Evolutionary conservation across 176 grass and related monocot genomes (phyloP).

Genomic region (Tillandsia leiboldiana): DNA sequence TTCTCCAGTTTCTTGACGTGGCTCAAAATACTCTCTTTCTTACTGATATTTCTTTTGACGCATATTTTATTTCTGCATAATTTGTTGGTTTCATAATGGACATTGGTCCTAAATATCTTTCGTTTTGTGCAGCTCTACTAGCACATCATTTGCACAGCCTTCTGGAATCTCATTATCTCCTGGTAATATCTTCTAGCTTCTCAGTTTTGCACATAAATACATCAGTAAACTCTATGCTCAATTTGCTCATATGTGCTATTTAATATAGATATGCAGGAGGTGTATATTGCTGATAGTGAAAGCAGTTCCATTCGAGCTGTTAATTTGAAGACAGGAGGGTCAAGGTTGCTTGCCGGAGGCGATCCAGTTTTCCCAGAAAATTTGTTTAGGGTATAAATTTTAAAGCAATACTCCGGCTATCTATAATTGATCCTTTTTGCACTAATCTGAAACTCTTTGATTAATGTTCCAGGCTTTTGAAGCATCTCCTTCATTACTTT

Average conservation of each 20-base stretch:
- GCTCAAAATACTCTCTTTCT: no score
- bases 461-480: neutral
- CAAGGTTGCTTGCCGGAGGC: conserved; percentile 84
- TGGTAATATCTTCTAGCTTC: conserved; percentile 37
- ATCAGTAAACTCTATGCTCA: conserved; percentile 10
- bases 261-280: conserved; percentile 52
- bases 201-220: conserved; percentile 5
- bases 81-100: neutral
- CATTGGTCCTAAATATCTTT: no score
- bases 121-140: neutral
- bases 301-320: conserved; percentile 93
- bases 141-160: conserved; percentile 88
- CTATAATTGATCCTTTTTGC: neutral
- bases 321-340: conserved; percentile 83
- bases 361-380: conserved; percentile 81
- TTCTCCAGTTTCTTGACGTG: no score
- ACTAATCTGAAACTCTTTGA: neutral
- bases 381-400: conserved; percentile 79
- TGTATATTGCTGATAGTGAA: conserved; percentile 95
- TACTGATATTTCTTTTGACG: no score
- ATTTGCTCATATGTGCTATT: conserved; percentile 25
- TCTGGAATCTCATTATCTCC: conserved; percentile 79
- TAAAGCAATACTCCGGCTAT: neutral
- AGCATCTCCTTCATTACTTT: neutral
- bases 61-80: neutral